phyloP scores from a whole-genome alignment of 2,329 filamentous ascomycete genomes.

The Clonostachys rosea region DNA sequence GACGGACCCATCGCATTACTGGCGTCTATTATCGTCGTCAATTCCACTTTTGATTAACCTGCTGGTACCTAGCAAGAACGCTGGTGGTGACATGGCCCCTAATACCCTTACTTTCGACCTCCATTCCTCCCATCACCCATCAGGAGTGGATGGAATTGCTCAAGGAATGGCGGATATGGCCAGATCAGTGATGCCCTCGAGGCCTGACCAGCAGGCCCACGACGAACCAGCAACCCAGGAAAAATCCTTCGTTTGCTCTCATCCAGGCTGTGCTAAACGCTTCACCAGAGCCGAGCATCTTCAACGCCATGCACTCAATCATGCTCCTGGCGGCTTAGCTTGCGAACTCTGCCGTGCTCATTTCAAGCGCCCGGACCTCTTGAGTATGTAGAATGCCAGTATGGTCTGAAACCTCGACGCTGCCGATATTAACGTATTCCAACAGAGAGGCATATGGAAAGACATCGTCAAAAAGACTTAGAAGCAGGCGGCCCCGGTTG shows the following conservation, averaged over 20 bases:
- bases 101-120: too few species aligned
- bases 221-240: too few species aligned
- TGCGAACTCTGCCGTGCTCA: slow-evolving; percentile 56
- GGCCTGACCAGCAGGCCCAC: too few species aligned
- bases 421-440: neutral
- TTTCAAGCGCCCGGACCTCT: slow-evolving; percentile 55
- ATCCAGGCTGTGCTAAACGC: slow-evolving; percentile 41
- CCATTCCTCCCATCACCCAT: too few species aligned
- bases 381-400: slow-evolving; percentile 10
- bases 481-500: slow-evolving; percentile 48
- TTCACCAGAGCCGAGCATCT: slow-evolving; percentile 56
- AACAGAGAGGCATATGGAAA: slow-evolving; percentile 51
- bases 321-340: slow-evolving; percentile 46
- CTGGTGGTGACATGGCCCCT: too few species aligned
- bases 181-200: too few species aligned
- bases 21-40: too few species aligned
- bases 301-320: slow-evolving; percentile 52
- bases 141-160: too few species aligned
- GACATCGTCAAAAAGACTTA: slow-evolving; percentile 47
- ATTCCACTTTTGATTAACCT: too few species aligned
- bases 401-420: neutral
- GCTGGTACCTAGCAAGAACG: too few species aligned
- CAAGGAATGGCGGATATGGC: too few species aligned
- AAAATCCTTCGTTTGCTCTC: slow-evolving; percentile 24
- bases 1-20: too few species aligned